Evolutionary conservation across 306 rosid species (phyloP).

Genomic region (Cyamopsis tetragonoloba): DNA sequence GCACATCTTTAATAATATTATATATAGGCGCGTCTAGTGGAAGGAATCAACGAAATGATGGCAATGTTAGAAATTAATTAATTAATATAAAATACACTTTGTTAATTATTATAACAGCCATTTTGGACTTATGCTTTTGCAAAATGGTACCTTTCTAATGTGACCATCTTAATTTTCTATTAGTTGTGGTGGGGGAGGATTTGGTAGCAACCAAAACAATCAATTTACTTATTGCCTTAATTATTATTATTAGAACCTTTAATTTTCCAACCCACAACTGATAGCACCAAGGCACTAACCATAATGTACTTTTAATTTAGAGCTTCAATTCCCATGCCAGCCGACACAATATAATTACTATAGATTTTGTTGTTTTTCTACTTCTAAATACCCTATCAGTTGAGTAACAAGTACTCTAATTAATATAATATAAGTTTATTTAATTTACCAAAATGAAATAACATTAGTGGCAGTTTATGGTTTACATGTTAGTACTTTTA

Average conservation of each 20-base stretch:
- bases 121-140: constrained; percentile 24
- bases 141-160: neutral
- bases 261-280: constrained; percentile 35
- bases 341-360: neutral
- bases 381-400: neutral
- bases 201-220: constrained; percentile 32
- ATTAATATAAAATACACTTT: neutral
- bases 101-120: constrained; percentile 28
- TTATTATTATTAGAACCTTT: constrained; percentile 36
- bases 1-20: neutral
- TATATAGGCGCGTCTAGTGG: constrained; percentile 18
- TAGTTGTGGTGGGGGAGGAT: constrained; percentile 42
- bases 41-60: constrained; percentile 33
- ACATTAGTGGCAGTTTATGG: no score
- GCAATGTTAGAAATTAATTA: no score
- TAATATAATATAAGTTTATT: no score
- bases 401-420: neutral
- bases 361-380: neutral
- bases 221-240: constrained; percentile 30
- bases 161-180: constrained; percentile 12
- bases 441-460: no score
- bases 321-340: no score
- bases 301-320: neutral
- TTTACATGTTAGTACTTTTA: no score
- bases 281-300: constrained; percentile 16